Conservation (phyloP, 2,329 filamentous ascomycete genomes). For the Neofusicoccum sp. region DNA sequence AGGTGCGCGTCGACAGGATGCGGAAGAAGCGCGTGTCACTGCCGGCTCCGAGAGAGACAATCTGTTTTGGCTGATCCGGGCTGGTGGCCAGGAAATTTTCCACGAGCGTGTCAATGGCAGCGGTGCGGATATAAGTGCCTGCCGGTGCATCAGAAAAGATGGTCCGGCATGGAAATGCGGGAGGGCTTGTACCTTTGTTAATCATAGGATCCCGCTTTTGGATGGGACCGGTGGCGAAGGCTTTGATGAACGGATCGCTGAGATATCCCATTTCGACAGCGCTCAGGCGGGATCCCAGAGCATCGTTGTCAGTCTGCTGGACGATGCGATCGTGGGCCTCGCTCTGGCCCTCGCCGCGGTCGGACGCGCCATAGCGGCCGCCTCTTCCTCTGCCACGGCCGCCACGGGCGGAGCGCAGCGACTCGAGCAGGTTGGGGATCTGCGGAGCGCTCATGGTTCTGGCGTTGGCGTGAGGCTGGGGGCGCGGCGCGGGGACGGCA, state of each 20-base stretch:
- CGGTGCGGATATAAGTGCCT: conserved; percentile 93
- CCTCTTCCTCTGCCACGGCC: conserved; percentile 50
- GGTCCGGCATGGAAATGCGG: neutral
- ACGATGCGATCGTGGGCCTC: conserved; percentile 68
- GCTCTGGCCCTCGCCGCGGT: conserved; percentile 19
- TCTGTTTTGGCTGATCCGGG: conserved; percentile 59
- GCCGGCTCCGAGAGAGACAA: conserved; percentile 88
- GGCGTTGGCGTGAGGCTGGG: conserved; percentile 11
- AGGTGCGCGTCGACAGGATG: conserved; percentile 55
- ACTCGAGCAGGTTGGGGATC: conserved; percentile 74
- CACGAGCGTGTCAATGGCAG: conserved; percentile 76
- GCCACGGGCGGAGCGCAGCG: conserved; percentile 51
- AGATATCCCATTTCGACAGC: conserved; percentile 85
- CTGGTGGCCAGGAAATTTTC: conserved; percentile 62
- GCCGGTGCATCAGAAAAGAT: conserved; percentile 14
- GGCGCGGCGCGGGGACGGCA: neutral
- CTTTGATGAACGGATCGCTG: conserved; percentile 71
- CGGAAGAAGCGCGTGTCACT: conserved; percentile 89
- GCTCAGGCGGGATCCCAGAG: conserved; percentile 82
- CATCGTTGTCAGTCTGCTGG: conserved; percentile 88
- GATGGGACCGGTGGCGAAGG: conserved; percentile 60
- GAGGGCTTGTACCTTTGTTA: conserved; percentile 68
- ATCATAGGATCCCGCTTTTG: conserved; percentile 81
- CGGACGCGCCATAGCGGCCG: conserved; percentile 20
- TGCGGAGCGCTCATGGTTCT: conserved; percentile 64